Conservation (phyloP, 805 yeast genomes). For the Saccharomycopsis guyanensis region DNA sequence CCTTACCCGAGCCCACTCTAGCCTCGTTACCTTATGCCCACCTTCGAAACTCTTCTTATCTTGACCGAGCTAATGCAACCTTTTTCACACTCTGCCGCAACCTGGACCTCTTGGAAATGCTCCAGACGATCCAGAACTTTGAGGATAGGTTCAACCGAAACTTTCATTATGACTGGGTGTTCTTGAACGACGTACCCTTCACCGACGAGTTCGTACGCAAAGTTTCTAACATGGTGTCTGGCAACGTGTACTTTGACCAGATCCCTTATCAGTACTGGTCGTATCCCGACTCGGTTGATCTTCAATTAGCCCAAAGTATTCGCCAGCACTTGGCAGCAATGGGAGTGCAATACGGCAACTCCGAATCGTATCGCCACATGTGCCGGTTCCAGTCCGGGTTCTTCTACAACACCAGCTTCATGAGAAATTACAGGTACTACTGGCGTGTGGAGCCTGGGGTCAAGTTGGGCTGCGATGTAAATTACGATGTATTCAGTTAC, state of each 20-base stretch:
- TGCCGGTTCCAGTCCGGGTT: conserved; percentile 84
- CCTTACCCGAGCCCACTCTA: too few species aligned
- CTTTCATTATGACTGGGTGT: conserved; percentile 87
- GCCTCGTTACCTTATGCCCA: too few species aligned
- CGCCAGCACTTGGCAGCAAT: conserved; percentile 50
- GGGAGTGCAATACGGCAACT: conserved; percentile 64
- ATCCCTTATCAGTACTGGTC: conserved; percentile 83
- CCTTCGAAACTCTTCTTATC: too few species aligned
- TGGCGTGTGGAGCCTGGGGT: conserved; percentile 92
- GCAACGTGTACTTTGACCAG: conserved; percentile 61
- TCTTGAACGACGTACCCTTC: conserved; percentile 75
- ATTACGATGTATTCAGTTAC: conserved; percentile 71
- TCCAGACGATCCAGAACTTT: conserved; percentile 48
- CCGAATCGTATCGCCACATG: conserved; percentile 80
- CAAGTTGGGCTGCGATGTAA: conserved; percentile 66
- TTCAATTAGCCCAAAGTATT: conserved; percentile 54
- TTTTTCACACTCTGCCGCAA: conserved; percentile 52
- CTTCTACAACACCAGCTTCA: conserved; percentile 62
- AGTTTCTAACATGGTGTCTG: conserved; percentile 50
- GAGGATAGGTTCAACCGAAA: conserved; percentile 75
- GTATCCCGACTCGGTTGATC: conserved; percentile 74
- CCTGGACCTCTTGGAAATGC: conserved; percentile 42
- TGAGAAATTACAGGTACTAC: conserved; percentile 71
- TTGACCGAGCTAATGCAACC: conserved; percentile 39
- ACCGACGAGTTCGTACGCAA: conserved; percentile 57